Evolutionary conservation across 2,329 filamentous ascomycete genomes (phyloP).

Genomic region (Cytospora piceae): DNA sequence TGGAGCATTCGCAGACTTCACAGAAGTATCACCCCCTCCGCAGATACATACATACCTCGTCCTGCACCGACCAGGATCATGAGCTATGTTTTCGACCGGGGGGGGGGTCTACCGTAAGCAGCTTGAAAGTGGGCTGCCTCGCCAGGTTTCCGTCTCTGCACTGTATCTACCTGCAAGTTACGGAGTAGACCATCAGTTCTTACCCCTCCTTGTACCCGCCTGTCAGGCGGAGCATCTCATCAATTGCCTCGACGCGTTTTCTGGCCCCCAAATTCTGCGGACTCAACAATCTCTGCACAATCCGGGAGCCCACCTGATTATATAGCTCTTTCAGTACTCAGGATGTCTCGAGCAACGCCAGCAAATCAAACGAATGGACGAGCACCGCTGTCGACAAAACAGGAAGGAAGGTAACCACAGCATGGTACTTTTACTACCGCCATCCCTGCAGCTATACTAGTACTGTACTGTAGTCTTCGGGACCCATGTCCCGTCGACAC

Average conservation of each 20-base stretch:
- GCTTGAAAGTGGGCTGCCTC: conserved; percentile 18
- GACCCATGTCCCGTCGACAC: conserved; percentile 18
- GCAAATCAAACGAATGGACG: conserved; percentile 21
- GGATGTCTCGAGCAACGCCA: background rate
- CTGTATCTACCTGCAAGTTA: conserved; percentile 1
- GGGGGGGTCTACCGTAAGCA: conserved; percentile 4
- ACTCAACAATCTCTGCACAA: background rate
- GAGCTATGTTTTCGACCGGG: background rate
- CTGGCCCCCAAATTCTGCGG: conserved; percentile 9
- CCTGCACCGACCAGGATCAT: background rate
- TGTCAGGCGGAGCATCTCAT: conserved; percentile 24
- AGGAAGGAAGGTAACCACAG: conserved; percentile 26
- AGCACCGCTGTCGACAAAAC: conserved; percentile 26
- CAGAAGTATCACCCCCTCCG: background rate
- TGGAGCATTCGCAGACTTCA: background rate
- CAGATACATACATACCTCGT: background rate
- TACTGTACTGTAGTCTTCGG: background rate
- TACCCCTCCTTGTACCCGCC: conserved; percentile 15
- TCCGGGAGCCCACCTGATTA: conserved; percentile 9
- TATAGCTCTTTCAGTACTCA: conserved; percentile 2
- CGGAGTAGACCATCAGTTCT: background rate
- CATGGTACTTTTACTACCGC: conserved; percentile 9
- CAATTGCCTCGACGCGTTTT: conserved; percentile 13
- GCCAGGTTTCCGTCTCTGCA: conserved; percentile 25
- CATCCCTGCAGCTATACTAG: conserved; percentile 20